Conservation (phyloP, 306 rosid species). For the Inga oerstediana region DNA sequence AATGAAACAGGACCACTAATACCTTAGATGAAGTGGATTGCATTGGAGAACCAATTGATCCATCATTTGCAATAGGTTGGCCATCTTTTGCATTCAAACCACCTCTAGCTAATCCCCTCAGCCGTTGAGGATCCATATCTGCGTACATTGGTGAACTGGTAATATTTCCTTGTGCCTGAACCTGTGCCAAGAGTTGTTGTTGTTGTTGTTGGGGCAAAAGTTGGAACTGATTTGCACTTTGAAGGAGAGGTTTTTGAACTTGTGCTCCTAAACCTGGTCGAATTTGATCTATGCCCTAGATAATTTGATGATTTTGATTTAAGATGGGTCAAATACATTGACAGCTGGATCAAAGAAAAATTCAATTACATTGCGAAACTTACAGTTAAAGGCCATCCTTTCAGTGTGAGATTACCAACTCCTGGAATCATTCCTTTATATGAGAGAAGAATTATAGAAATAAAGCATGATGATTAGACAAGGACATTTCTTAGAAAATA, state of each 20-base stretch:
- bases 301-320: conserved; percentile 37
- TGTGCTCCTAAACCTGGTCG: conserved; percentile 83
- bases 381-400: conserved; percentile 98
- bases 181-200: conserved; percentile 78
- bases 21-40: conserved; percentile 89
- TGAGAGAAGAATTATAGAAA: conserved; percentile 31
- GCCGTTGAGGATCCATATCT: conserved; percentile 85
- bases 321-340: conserved; percentile 27
- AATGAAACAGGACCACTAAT: conserved; percentile 18
- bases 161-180: conserved; percentile 78
- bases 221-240: conserved; percentile 81
- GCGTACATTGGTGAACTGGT: conserved; percentile 60
- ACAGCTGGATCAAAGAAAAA: conserved; percentile 21
- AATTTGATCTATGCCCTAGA: conserved; percentile 87
- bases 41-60: conserved; percentile 91
- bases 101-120: conserved; percentile 78
- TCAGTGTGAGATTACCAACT: conserved; percentile 77
- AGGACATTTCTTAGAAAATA: conserved; percentile 9
- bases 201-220: conserved; percentile 85
- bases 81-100: conserved; percentile 73
- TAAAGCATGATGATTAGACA: conserved; percentile 9
- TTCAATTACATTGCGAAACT: conserved; percentile 41
- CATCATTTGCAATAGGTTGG: conserved; percentile 70
- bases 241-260: conserved; percentile 90
- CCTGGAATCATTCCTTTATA: conserved; percentile 75